Evolutionary conservation across 148 eudicot species (phyloP), one percentile per base, ranked within the genome.

Genomic region (Diospyros kaki): DNA sequence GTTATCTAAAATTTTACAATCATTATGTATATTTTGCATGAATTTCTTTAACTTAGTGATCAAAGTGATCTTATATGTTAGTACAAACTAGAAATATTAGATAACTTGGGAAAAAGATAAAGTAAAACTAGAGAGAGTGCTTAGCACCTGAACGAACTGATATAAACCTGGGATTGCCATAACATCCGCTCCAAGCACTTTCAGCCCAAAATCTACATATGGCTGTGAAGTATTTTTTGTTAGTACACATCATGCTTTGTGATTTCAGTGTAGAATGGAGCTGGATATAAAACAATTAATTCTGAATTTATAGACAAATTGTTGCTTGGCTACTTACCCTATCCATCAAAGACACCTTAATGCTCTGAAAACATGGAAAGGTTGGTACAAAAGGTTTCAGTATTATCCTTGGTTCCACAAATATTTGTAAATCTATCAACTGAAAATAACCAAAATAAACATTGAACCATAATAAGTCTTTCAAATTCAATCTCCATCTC

Each of bases 131-230:
- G 64, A 40, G 51, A 56, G 52, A 58, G 74, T 42, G 75, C 17
- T 18, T 2, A 39, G 52, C 78, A 91, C 98, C 98, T 93, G 96
- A 78, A 89, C 81, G 74, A 83, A 79, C n/a, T 86, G 92, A 77
- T 93, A 88, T n/a, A 93, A 73, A 28, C 94, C 92, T 64, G 98
- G 98, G 72, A 93, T 88, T 66, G 98, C 83, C 98, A 93, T 93
- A 68, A 93, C 50, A 80, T 93, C 96, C 69, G 84, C 92, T 70
- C 98, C 96, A 74, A 88, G 58, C 59, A 91, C 81, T 75, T 82
- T 84, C 75, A 93, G 78, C 58, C 96, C 96, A 64, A 93, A 93
- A 80, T 93, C 98, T 64, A 93, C 82, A 70, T 79, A 79, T 61
- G 98, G 98, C 98, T 93, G 83, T 85, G 84, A 64, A 74, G 28